Evolutionary conservation across 208 protist genomes (phyloP), one percentile per base, ranked within the genome.

Genomic region (Strigomonas culicis): DNA sequence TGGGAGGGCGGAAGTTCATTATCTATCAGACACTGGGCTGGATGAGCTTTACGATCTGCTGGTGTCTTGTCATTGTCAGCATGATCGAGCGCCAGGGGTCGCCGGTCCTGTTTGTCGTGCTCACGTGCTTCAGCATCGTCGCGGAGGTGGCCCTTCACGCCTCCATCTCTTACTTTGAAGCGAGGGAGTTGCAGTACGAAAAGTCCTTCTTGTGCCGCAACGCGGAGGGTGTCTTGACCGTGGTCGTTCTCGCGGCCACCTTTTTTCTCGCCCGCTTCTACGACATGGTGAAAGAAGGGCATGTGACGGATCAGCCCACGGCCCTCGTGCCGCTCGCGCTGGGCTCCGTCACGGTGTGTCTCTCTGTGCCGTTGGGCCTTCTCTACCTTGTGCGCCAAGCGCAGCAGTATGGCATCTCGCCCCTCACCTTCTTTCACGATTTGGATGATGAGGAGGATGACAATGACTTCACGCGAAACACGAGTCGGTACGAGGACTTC

Each of bases 381-480:
- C 36, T 90, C 22, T 93, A 84, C 10, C 63, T 93, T 50, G 70
- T 83, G 50, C 83, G 81, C 22, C 84, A 93, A 66, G 51, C 81
- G 15, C 50, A 82, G 57, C 62, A 62, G 6, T 86, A 69, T 57
- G 74, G 68, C 43, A 52, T 73, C 28, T 69, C 75, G 15, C 68
- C 74, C 2, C 66, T 72, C 36, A 59, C 66, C 25, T 21, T 85
- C 17, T 72, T 79, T 21, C 68, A 68, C 49, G 63, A 57, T 30
- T 61, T 74, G 11, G 25, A 61, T 0, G 62, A 74, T 21, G 70
- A 72, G 8, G 64, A 68, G 49, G 69, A 74, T 4, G 76, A 72
- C 63, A 71, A 72, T 22, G 63, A 71, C 39, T 52, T 72, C 49
- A 32, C 46, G 39, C 36, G 1, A 27, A 59, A 39, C 34, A 39